These are phyloP conservation scores for Lecanoromycetidae sp. DNA, from an alignment of 2,329 filamentous ascomycete genomes.

Conservation along the genomic window DNA sequence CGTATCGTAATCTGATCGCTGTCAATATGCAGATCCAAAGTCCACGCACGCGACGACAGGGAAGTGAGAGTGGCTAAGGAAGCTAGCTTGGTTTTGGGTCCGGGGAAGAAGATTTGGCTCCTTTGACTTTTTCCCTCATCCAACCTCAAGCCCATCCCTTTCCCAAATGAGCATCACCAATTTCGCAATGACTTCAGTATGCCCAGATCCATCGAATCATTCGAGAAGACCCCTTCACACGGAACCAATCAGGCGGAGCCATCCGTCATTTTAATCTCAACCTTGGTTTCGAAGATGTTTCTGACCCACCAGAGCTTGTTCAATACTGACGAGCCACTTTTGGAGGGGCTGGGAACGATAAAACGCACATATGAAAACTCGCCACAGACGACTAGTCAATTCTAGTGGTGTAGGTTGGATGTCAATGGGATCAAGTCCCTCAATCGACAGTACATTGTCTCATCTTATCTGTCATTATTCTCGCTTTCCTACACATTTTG, in stretches of 20 bases:
- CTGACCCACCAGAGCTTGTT: background rate
- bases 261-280: background rate
- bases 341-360: slow-evolving; percentile 1
- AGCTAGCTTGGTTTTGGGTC: slow-evolving; percentile 6
- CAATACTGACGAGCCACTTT: slow-evolving; percentile 1
- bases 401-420: background rate
- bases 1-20: no score
- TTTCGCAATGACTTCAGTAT: background rate
- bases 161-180: slow-evolving; percentile 1
- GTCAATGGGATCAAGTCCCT: background rate
- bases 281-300: background rate
- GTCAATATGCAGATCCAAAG: background rate
- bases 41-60: slow-evolving; percentile 8
- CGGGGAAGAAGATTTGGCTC: slow-evolving; percentile 7
- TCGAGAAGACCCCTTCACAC: background rate
- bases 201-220: background rate
- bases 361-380: background rate
- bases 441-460: background rate
- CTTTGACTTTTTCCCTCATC: background rate
- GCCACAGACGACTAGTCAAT: background rate
- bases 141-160: slow-evolving; percentile 4
- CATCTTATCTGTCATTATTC: no score
- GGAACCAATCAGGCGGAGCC: background rate
- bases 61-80: background rate
- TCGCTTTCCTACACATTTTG: no score